Evolutionary conservation across 176 grass and related monocot species (phyloP).

Genomic region (Areca catechu): DNA sequence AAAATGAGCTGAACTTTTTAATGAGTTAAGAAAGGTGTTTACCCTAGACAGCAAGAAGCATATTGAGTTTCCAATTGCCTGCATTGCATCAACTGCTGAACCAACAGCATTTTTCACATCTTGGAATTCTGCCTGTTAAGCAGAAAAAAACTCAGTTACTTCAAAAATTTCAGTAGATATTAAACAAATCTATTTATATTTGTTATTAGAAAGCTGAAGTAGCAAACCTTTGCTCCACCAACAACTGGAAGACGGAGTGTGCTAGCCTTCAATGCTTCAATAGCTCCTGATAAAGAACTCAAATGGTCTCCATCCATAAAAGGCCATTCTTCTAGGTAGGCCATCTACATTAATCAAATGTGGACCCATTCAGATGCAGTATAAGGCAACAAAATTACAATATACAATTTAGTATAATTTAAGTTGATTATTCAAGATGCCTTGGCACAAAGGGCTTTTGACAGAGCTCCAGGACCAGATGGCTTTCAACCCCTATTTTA

Average conservation of each 20-base stretch:
- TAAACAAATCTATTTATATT: constrained; percentile 2
- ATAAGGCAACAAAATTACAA: too few species aligned
- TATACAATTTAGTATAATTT: too few species aligned
- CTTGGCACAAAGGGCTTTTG: too few species aligned
- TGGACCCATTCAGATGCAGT: too few species aligned
- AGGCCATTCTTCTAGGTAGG: constrained; percentile 80
- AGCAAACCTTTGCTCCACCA: constrained; percentile 76
- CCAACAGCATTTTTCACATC: constrained; percentile 39
- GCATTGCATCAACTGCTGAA: constrained; percentile 56
- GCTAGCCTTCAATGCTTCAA: constrained; percentile 68
- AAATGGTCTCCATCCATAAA: constrained; percentile 54
- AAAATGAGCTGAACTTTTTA: neutral
- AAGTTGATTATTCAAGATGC: too few species aligned
- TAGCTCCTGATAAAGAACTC: constrained; percentile 54
- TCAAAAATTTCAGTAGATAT: neutral
- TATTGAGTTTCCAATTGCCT: constrained; percentile 42
- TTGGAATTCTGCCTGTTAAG: constrained; percentile 47
- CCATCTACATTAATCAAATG: constrained; percentile 36
- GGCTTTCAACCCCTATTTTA: too few species aligned
- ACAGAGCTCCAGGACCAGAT: too few species aligned
- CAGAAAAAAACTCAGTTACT: neutral
- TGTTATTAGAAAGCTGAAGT: constrained; percentile 4
- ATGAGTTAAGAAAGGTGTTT: neutral
- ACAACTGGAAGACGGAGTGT: constrained; percentile 70
- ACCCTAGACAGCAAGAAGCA: constrained; percentile 41